phyloP scores from a whole-genome alignment of 164 flowering plant species.

The Pachysandra terminalis region DNA sequence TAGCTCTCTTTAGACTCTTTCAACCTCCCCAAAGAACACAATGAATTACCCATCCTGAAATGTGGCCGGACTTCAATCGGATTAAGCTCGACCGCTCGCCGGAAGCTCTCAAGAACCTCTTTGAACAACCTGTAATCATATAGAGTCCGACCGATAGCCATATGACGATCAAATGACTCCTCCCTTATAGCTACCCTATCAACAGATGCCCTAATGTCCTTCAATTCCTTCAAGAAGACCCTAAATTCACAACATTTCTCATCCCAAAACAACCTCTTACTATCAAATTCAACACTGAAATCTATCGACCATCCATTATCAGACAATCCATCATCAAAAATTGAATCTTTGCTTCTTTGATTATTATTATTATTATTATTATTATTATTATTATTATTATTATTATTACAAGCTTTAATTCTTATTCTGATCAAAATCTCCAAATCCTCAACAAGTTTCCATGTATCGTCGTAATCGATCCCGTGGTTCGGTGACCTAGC shows the following conservation, averaged over 20 bases:
- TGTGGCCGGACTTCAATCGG: constrained; percentile 17
- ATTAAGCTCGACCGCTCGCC: constrained; percentile 10
- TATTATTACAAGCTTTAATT: constrained; percentile 6
- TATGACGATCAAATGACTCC: constrained; percentile 19
- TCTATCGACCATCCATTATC: constrained; percentile 23
- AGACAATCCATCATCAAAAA: constrained; percentile 6
- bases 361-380: not conserved
- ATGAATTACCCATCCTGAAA: constrained; percentile 17
- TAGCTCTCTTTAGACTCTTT: constrained; percentile 13
- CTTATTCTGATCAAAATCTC: constrained; percentile 10
- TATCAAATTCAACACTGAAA: constrained; percentile 3
- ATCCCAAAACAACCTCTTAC: constrained; percentile 6
- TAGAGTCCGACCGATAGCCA: constrained; percentile 18
- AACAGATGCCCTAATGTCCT: constrained; percentile 1
- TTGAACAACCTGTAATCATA: constrained; percentile 13
- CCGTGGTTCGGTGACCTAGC: constrained; percentile 13
- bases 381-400: not conserved
- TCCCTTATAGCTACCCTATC: constrained; percentile 12
- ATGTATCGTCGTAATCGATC: constrained; percentile 8
- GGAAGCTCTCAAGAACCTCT: constrained; percentile 18
- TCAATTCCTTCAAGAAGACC: constrained; percentile 17
- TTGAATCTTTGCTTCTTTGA: not conserved
- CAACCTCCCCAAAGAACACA: constrained; percentile 5
- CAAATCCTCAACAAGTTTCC: constrained; percentile 11
- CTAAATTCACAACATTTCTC: constrained; percentile 1